Evolutionary conservation across 2,329 filamentous ascomycete species (phyloP), one percentile per base, ranked within the genome.

Genomic region (Fusarium humuli): DNA sequence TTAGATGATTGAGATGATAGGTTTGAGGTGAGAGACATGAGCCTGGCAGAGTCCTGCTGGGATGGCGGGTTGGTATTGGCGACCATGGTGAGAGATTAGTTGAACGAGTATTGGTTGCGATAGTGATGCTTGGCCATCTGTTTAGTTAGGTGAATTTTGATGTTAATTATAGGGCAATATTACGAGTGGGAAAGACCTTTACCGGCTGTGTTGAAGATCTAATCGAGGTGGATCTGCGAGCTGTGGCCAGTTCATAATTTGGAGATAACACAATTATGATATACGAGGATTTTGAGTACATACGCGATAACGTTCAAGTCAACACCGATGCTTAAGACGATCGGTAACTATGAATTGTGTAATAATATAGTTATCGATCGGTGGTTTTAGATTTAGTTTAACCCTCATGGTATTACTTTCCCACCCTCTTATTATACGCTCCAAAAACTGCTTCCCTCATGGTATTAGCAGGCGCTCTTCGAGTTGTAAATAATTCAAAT

Each of bases 401-500:
- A 3, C 25, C 7, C 25, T 27, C 6, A 1, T 10, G 9, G 8
- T 2, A 11, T 27, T 7, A 37, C 22, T 12, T 23, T 2, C 13
- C 27, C 1, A 20, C 1, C 1, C 41, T 37, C 13, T 34, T 11
- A 6, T 18, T 48, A 14, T 64, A 45, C 12, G 48, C 42, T 14
- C n/a, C 25, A 3, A 63, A 37, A 0, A 64, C 58, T 0, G 20
- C 58, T n/a, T 63, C n/a, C 1, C 58, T 6, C 61, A 64, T 64
- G 0, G 56, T 9, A 32, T 44, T 32, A 9, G 42, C 14, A 7
- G 61, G 61, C 2, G 61, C 61, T 7, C 49, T 13, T 3, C 58
- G 30, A 2, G 59, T 64, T 22, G 61, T 64, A n/a, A 64, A 64
- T 1, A 64, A 2, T 11, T 64, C 61, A 2, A 64, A 64, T 3